These are phyloP conservation scores for Mortierella sp. DNA, from an alignment of 371 early-diverging fungal genomes.

Conservation along the genomic window DNA sequence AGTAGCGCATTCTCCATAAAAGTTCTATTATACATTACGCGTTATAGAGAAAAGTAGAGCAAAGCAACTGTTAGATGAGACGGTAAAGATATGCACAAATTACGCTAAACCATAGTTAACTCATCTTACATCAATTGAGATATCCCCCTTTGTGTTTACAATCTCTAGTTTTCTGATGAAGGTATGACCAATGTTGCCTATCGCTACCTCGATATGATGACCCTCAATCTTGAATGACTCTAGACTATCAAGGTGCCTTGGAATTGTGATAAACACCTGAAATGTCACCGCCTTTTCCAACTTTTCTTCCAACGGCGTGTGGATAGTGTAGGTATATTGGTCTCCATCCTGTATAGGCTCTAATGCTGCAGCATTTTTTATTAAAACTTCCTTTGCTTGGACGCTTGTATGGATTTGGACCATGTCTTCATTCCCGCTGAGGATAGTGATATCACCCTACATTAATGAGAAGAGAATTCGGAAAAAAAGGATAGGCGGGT, in stretches of 20 bases:
- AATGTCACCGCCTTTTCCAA: slow-evolving; percentile 44
- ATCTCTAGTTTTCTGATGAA: slow-evolving; percentile 36
- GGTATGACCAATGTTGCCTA: slow-evolving; percentile 50
- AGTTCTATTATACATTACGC: slow-evolving; percentile 11
- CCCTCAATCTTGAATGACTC: slow-evolving; percentile 42
- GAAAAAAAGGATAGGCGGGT: background rate
- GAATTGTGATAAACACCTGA: slow-evolving; percentile 49
- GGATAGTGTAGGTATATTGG: slow-evolving; percentile 48
- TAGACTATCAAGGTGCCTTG: slow-evolving; percentile 42
- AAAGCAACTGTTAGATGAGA: background rate
- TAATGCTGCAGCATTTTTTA: slow-evolving; percentile 46
- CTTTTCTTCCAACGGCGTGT: slow-evolving; percentile 36
- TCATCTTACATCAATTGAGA: slow-evolving; percentile 41
- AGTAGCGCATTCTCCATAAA: slow-evolving; percentile 38
- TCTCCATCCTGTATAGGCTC: slow-evolving; percentile 50
- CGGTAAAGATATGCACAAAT: too few species aligned
- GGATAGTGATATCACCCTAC: slow-evolving; percentile 50
- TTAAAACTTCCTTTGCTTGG: slow-evolving; percentile 44
- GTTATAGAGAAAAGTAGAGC: too few species aligned
- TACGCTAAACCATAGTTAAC: background rate
- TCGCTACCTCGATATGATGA: slow-evolving; percentile 35
- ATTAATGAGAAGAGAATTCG: background rate
- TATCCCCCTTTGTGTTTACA: slow-evolving; percentile 28
- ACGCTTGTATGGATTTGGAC: slow-evolving; percentile 46
- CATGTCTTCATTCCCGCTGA: slow-evolving; percentile 52